Percentiles rank a stretch among this genome's conserved stretches.
These are phyloP conservation scores for Suillus paluster DNA, from an alignment of 768 basidiomycete species.

Conservation along the genomic window DNA sequence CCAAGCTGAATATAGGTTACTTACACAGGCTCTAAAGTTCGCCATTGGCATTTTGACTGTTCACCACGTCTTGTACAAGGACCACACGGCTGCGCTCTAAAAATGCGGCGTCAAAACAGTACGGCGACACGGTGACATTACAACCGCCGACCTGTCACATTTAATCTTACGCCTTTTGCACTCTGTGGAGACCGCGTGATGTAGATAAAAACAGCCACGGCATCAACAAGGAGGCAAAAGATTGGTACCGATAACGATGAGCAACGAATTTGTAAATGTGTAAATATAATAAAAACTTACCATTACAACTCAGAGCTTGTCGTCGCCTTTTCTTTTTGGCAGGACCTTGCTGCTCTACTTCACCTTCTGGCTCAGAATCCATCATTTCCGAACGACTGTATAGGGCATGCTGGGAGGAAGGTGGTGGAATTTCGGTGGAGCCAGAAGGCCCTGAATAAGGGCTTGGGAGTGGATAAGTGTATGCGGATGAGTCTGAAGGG, in stretches of 20 bases:
- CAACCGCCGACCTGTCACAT: constrained; percentile 67
- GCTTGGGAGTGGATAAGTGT: constrained; percentile 29
- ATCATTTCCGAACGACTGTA: constrained; percentile 41
- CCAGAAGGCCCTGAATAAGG: constrained; percentile 28
- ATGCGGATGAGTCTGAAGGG: constrained; percentile 29
- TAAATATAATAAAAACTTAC: constrained; percentile 47
- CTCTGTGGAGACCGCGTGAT: constrained; percentile 47
- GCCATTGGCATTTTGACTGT: constrained; percentile 82
- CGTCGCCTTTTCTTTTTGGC: constrained; percentile 84
- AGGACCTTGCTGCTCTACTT: constrained; percentile 54
- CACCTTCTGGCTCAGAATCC: constrained; percentile 64
- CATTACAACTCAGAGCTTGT: constrained; percentile 85
- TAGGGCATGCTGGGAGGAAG: constrained; percentile 22
- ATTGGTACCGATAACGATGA: constrained; percentile 23
- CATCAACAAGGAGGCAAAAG: constrained; percentile 23
- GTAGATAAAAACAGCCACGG: constrained; percentile 14
- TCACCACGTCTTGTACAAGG: constrained; percentile 83
- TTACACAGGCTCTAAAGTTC: constrained; percentile 80
- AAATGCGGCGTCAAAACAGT: constrained; percentile 27
- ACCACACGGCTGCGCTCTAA: constrained; percentile 78
- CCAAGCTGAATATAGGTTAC: constrained; percentile 29
- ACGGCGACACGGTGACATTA: constrained; percentile 14
- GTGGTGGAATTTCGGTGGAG: constrained; percentile 31
- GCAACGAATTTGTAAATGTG: constrained; percentile 26
- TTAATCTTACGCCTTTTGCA: constrained; percentile 89